Evolutionary conservation across 2,329 filamentous ascomycete species (phyloP), one percentile per base, ranked within the genome.

Genomic region (Epichloe scottii): DNA sequence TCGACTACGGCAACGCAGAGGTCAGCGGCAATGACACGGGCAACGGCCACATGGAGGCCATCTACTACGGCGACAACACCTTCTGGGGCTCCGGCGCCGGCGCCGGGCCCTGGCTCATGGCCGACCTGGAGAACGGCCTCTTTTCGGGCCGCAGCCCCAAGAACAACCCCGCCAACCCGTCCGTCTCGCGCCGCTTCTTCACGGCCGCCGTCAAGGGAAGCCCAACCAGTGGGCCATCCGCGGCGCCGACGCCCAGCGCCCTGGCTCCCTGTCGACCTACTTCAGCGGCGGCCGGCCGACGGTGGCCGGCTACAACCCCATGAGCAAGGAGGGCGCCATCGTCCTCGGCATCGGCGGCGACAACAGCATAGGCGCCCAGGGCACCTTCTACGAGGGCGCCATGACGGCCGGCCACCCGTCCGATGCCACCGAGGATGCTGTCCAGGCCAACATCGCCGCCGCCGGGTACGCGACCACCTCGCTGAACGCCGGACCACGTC

Each of bases 341-440:
- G 73, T 84, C 52, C 77, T 84, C n/a, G 81, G 81, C n/a, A 82
- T 84, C 50, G 81, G 81, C n/a, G 81, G 81, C 7, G 81, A 84
- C 57, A 85, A 81, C 66, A 81, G 77, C 59, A 66, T 69, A 57
- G 58, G 75, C 45, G 80, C 71, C 0, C 77, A 82, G 59, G 80
- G 81, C 26, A 83, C 79, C 0, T 81, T 81, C 59, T 81, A 84
- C 62, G 81, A 84, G 63, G 81, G 80, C 23, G 79, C 76, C 23
- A 81, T 84, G 78, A 83, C 79, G 14, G 64, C 69, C 0, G 78
- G 79, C 1, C 84, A 82, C 57, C 80, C 81, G 0, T 71, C 75
- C 2, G 79, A 84, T 55, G 71, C 69, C 11, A 78, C 73, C 3
- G 81, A 84, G 62, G 71, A 73, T 60, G 61, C 70, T 0, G 77